Evolutionary conservation across 2,329 filamentous ascomycete species (phyloP).

Genomic region (Cryphonectria radicalis): DNA sequence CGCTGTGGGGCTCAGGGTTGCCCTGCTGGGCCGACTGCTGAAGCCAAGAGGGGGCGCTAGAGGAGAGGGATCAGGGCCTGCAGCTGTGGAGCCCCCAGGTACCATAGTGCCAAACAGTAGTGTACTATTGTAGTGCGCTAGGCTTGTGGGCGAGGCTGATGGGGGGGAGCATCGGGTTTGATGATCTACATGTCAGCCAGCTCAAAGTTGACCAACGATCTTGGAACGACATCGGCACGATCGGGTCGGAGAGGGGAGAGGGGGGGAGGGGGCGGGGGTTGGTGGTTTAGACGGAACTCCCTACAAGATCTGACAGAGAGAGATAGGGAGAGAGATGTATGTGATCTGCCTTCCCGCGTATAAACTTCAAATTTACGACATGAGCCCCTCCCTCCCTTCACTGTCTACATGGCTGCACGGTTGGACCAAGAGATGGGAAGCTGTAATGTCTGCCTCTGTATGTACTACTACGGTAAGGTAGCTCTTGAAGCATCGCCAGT

Average conservation of each 20-base stretch:
- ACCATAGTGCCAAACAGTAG: background rate
- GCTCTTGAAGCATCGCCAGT: background rate
- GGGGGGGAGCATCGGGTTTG: background rate
- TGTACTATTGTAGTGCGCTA: background rate
- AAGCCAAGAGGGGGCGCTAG: background rate
- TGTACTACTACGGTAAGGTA: background rate
- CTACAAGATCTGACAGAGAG: background rate
- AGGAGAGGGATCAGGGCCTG: conserved; percentile 1
- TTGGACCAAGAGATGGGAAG: too few species aligned
- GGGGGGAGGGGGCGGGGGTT: too few species aligned
- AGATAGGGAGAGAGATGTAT: too few species aligned
- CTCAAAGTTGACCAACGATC: background rate
- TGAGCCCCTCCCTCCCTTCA: too few species aligned
- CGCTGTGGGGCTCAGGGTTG: conserved; percentile 9
- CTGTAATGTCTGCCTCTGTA: background rate
- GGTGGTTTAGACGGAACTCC: too few species aligned
- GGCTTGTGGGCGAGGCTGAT: background rate
- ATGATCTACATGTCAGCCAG: background rate
- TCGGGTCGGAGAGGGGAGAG: background rate
- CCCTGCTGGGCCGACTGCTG: background rate
- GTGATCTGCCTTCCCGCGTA: background rate
- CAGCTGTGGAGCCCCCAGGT: background rate
- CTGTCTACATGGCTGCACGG: background rate
- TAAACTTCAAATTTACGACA: background rate
- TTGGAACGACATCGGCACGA: background rate